Percentiles rank a stretch among this genome's conserved stretches.
These are phyloP conservation scores for Shiraia sp. DNA, from an alignment of 2,329 filamentous ascomycete species.

Conservation along the genomic window DNA sequence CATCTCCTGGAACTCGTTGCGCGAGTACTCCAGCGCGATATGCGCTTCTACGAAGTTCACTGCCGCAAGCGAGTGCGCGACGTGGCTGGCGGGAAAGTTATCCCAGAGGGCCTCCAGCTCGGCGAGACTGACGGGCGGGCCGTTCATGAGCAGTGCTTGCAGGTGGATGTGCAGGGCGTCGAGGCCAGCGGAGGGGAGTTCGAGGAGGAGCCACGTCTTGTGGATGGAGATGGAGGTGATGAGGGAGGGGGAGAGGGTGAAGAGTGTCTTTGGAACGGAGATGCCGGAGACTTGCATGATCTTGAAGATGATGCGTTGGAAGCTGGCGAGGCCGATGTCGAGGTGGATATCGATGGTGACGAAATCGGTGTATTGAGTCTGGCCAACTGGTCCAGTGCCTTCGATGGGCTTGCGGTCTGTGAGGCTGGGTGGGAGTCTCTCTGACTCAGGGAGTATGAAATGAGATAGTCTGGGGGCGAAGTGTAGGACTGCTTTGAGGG, in stretches of 20 bases:
- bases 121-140: conserved; percentile 6
- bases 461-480: conserved; percentile 22
- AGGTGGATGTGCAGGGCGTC: conserved; percentile 17
- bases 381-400: no score
- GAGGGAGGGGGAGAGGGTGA: conserved; percentile 9
- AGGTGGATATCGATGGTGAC: conserved; percentile 28
- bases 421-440: background rate
- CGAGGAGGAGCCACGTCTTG: conserved; percentile 24
- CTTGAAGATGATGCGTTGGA: conserved; percentile 21
- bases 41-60: conserved; percentile 18
- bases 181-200: conserved; percentile 18
- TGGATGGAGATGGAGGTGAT: conserved; percentile 17
- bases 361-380: conserved; percentile 3
- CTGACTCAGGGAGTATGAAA: conserved; percentile 21
- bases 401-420: conserved; percentile 1
- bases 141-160: conserved; percentile 14
- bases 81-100: conserved; percentile 11
- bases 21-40: conserved; percentile 9
- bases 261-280: background rate
- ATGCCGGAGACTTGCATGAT: conserved; percentile 22
- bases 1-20: conserved; percentile 6
- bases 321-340: conserved; percentile 10
- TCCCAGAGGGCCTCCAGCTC: conserved; percentile 23
- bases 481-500: conserved; percentile 21
- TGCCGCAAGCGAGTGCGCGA: conserved; percentile 16